A percentile compares a stretch with the other conserved stretches of the same genome.
These are phyloP conservation scores for Craterostigma plantagineum DNA, from an alignment of 257 asterid genomes.

Conservation along the genomic window DNA sequence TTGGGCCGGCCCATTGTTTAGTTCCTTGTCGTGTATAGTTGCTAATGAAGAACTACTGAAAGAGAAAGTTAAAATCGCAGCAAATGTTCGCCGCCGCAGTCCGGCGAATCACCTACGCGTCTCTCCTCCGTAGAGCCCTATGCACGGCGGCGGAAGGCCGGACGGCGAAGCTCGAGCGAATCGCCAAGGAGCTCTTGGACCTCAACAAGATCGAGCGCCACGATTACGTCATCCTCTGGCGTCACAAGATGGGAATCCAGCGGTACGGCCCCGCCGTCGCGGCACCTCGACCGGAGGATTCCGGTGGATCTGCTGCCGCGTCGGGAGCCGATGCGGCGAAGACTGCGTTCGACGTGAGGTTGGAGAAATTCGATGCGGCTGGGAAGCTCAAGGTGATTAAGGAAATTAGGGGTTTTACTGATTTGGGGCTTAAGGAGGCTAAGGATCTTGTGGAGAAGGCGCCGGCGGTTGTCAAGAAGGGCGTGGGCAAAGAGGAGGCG, in stretches of 20 bases:
- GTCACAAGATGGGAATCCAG: constrained; percentile 51
- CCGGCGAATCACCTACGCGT: constrained; percentile 17
- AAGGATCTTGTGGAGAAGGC: constrained; percentile 78
- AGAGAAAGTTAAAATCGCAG: too few species aligned
- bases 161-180: constrained; percentile 54
- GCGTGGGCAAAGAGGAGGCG: constrained; percentile 60
- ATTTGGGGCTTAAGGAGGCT: constrained; percentile 75
- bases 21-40: too few species aligned
- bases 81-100: constrained; percentile 31
- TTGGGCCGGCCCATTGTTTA: too few species aligned
- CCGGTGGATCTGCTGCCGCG: constrained; percentile 12
- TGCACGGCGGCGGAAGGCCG: constrained; percentile 26
- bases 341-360: constrained; percentile 48
- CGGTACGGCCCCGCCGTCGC: constrained; percentile 44
- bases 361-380: constrained; percentile 57
- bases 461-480: constrained; percentile 64
- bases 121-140: constrained; percentile 23
- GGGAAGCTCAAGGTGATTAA: constrained; percentile 70
- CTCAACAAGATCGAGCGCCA: constrained; percentile 64
- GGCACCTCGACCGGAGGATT: constrained; percentile 14
- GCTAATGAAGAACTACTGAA: too few species aligned
- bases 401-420: constrained; percentile 68
- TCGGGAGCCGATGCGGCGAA: constrained; percentile 30
- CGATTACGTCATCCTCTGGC: constrained; percentile 45
- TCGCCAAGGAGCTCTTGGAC: constrained; percentile 50